These are phyloP conservation scores for Synchytrium microbalum DNA, from an alignment of 371 early-diverging fungal species.

Conservation along the genomic window DNA sequence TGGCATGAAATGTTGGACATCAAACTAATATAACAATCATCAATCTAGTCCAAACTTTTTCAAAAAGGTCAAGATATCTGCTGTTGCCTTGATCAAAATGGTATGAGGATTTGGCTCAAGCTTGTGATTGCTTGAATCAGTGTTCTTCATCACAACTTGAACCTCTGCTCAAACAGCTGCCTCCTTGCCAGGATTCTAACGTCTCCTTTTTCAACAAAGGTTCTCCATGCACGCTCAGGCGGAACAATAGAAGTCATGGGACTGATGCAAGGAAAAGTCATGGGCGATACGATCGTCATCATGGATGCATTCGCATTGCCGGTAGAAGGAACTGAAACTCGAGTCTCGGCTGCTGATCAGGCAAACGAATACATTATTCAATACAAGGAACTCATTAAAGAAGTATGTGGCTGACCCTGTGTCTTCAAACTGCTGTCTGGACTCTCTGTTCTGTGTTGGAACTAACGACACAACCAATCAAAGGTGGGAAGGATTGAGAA, in stretches of 20 bases:
- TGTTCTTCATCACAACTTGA: not conserved
- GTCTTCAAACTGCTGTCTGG: slow-evolving; percentile 1
- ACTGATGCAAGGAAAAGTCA: slow-evolving; percentile 91
- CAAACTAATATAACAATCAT: not conserved
- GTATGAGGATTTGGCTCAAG: slow-evolving; percentile 33
- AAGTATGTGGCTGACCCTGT: slow-evolving; percentile 39
- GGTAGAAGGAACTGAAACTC: slow-evolving; percentile 97
- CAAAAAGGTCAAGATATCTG: slow-evolving; percentile 85
- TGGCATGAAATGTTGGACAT: not conserved
- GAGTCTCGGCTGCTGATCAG: slow-evolving; percentile 91
- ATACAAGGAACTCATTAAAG: slow-evolving; percentile 73
- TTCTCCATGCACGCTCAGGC: slow-evolving; percentile 92
- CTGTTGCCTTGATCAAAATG: slow-evolving; percentile 95
- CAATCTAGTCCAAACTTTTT: slow-evolving; percentile 73
- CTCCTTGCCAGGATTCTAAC: slow-evolving; percentile 1
- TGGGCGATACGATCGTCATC: slow-evolving; percentile 80
- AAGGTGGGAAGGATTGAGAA: slow-evolving; percentile 89
- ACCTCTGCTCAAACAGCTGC: not conserved
- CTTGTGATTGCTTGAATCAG: not conserved
- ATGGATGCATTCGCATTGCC: slow-evolving; percentile 96
- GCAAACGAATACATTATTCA: slow-evolving; percentile 96
- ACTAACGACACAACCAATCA: not conserved
- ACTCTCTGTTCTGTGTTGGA: not conserved
- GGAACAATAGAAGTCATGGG: slow-evolving; percentile 98
- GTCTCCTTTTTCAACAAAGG: slow-evolving; percentile 45